phyloP scores from a whole-genome alignment of 1,284 basidiomycete genomes.

The Flammula alnicola region DNA sequence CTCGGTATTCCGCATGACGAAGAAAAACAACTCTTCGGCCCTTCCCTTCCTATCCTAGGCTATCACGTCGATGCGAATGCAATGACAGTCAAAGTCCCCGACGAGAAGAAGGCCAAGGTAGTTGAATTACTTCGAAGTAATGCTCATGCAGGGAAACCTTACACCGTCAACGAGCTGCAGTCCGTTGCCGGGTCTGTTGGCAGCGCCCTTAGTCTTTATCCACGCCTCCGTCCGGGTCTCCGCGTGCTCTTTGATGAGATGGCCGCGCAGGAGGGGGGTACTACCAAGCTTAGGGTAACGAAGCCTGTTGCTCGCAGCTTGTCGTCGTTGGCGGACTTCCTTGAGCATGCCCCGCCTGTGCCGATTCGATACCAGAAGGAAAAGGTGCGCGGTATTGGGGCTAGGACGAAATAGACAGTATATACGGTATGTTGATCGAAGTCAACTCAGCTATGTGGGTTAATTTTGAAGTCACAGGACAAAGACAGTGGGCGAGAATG shows the following conservation, averaged over 20 bases:
- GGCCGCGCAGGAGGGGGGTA: slow-evolving; percentile 15
- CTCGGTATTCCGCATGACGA: too few relatives aligned
- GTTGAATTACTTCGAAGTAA: slow-evolving; percentile 18
- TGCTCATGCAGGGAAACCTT: slow-evolving; percentile 16
- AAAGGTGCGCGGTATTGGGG: slow-evolving; percentile 15
- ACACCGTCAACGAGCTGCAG: slow-evolving; percentile 18
- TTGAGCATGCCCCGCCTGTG: slow-evolving; percentile 19
- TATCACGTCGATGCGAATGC: slow-evolving; percentile 30
- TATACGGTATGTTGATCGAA: slow-evolving; percentile 16
- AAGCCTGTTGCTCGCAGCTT: slow-evolving; percentile 19
- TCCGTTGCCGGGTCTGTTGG: slow-evolving; percentile 16
- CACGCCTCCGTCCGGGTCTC: slow-evolving; percentile 12
- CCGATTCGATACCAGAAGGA: slow-evolving; percentile 19
- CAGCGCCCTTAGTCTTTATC: slow-evolving; percentile 17
- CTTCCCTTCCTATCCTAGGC: slow-evolving; percentile 31
- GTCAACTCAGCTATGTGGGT: slow-evolving; percentile 5
- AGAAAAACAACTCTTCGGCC: slow-evolving; percentile 32
- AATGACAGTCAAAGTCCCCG: slow-evolving; percentile 19
- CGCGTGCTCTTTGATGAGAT: slow-evolving; percentile 19
- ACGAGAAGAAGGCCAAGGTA: slow-evolving; percentile 19
- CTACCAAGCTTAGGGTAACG: slow-evolving; percentile 16
- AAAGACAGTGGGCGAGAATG: slow-evolving; percentile 11
- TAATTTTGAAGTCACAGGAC: slow-evolving; percentile 14
- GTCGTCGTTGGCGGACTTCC: slow-evolving; percentile 20
- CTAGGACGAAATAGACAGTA: slow-evolving; percentile 15